Evolutionary conservation across 148 eudicot species (phyloP).

Genomic region (Nepenthes mirabilis): DNA sequence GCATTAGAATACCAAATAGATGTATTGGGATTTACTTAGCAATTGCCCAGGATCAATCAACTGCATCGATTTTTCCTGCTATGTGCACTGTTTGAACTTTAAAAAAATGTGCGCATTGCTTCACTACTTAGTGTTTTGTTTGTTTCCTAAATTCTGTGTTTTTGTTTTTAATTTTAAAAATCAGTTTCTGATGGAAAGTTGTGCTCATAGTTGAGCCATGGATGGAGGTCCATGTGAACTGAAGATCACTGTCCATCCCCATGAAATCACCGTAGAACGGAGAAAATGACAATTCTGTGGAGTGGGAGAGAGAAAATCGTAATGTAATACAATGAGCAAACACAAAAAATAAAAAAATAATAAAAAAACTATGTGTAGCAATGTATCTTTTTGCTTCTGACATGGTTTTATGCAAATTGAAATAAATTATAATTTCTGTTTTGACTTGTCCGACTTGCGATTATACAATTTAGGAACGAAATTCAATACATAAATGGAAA

Average conservation of each 20-base stretch:
- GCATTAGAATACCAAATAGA: too few relatives aligned
- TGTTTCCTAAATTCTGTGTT: too few relatives aligned
- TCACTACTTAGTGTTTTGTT: too few relatives aligned
- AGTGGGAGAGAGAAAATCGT: neutral
- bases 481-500: slow-evolving; percentile 11
- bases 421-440: slow-evolving; percentile 6
- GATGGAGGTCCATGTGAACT: slow-evolving; percentile 49
- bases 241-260: slow-evolving; percentile 45
- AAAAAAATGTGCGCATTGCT: neutral
- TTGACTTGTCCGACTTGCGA: slow-evolving; percentile 28
- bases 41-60: too few relatives aligned
- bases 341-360: neutral
- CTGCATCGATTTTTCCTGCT: neutral
- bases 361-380: neutral
- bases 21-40: too few relatives aligned
- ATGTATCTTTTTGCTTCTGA: slow-evolving; percentile 5
- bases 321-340: neutral
- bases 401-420: slow-evolving; percentile 9
- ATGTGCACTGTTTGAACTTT: neutral
- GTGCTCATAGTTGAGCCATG: slow-evolving; percentile 14
- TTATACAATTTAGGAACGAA: slow-evolving; percentile 18
- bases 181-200: too few relatives aligned
- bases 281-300: neutral
- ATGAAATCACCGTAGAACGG: slow-evolving; percentile 13
- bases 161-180: too few relatives aligned